phyloP scores from a whole-genome alignment of 2,329 filamentous ascomycete species.

The Scytalidium sp. region DNA sequence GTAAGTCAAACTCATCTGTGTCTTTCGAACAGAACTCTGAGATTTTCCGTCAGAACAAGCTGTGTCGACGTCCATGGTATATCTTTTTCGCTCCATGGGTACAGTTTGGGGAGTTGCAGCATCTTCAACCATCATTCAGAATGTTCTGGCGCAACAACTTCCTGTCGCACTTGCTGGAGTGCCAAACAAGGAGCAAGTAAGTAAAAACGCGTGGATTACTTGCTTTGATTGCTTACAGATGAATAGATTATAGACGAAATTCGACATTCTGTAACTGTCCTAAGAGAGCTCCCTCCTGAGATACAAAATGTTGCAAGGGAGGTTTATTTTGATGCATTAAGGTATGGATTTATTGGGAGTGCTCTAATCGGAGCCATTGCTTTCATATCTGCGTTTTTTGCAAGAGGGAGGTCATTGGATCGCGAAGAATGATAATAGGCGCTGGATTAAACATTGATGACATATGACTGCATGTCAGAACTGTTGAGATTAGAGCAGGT shows the following conservation, averaged over 20 bases:
- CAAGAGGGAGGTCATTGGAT: constrained; percentile 19
- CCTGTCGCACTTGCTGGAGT: constrained; percentile 51
- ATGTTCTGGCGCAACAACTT: constrained; percentile 52
- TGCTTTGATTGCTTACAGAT: constrained; percentile 9
- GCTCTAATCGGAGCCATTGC: constrained; percentile 49
- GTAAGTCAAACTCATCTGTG: constrained; percentile 32
- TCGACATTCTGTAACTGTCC: constrained; percentile 55
- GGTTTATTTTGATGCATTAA: constrained; percentile 59
- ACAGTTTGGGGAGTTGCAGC: constrained; percentile 63
- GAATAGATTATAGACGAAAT: constrained; percentile 58
- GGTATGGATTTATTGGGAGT: constrained; percentile 53
- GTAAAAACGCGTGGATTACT: constrained; percentile 17
- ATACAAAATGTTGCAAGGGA: constrained; percentile 52
- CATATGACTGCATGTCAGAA: too few relatives aligned
- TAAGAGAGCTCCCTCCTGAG: constrained; percentile 52
- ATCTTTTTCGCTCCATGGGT: constrained; percentile 60
- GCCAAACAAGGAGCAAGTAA: constrained; percentile 56
- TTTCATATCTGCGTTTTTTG: constrained; percentile 44
- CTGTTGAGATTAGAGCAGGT: too few relatives aligned
- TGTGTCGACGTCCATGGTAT: constrained; percentile 59
- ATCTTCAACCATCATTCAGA: constrained; percentile 61
- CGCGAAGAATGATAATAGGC: background rate
- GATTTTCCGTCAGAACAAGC: constrained; percentile 49
- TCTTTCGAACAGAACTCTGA: background rate
- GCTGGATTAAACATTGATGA: too few relatives aligned